Percentiles rank a stretch among this genome's conserved stretches.
Conservation (phyloP, 768 basidiomycete species). For the Trametes punicea region DNA sequence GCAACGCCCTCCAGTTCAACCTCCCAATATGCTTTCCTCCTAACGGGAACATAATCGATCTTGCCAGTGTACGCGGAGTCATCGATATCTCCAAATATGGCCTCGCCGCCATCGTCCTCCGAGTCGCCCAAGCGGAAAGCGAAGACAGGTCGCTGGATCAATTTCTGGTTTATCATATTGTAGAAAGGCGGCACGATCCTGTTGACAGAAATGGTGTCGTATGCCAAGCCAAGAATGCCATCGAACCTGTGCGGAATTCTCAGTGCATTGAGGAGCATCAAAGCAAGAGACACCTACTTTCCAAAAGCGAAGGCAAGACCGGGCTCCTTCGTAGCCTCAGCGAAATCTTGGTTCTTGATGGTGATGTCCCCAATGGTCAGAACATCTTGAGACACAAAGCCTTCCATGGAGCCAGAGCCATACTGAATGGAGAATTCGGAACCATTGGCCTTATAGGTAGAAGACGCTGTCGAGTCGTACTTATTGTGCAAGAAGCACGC, state of each 20-base stretch:
- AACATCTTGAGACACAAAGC: slow-evolving; percentile 84
- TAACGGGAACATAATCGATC: slow-evolving; percentile 83
- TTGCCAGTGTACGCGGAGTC: slow-evolving; percentile 69
- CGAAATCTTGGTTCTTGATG: slow-evolving; percentile 80
- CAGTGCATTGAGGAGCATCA: not conserved
- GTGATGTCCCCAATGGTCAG: slow-evolving; percentile 80
- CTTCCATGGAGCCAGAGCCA: slow-evolving; percentile 95
- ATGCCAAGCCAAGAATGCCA: slow-evolving; percentile 91
- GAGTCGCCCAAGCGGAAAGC: slow-evolving; percentile 90
- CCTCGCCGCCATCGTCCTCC: slow-evolving; percentile 87
- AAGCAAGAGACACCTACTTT: slow-evolving; percentile 51
- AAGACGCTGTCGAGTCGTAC: slow-evolving; percentile 78
- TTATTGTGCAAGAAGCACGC: slow-evolving; percentile 93
- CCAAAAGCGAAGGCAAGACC: slow-evolving; percentile 97
- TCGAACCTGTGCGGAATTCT: slow-evolving; percentile 67
- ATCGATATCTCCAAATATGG: slow-evolving; percentile 90
- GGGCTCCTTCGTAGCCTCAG: slow-evolving; percentile 94
- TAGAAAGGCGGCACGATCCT: slow-evolving; percentile 93
- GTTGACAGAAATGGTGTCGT: slow-evolving; percentile 95
- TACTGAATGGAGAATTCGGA: slow-evolving; percentile 88
- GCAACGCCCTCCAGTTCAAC: slow-evolving; percentile 85
- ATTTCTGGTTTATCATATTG: slow-evolving; percentile 77
- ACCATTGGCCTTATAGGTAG: slow-evolving; percentile 88
- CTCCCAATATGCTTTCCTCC: slow-evolving; percentile 98
- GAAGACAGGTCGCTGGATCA: slow-evolving; percentile 86